Evolutionary conservation across 1,284 basidiomycete species (phyloP).

Genomic region (Cryptococcus jaspeensis): DNA sequence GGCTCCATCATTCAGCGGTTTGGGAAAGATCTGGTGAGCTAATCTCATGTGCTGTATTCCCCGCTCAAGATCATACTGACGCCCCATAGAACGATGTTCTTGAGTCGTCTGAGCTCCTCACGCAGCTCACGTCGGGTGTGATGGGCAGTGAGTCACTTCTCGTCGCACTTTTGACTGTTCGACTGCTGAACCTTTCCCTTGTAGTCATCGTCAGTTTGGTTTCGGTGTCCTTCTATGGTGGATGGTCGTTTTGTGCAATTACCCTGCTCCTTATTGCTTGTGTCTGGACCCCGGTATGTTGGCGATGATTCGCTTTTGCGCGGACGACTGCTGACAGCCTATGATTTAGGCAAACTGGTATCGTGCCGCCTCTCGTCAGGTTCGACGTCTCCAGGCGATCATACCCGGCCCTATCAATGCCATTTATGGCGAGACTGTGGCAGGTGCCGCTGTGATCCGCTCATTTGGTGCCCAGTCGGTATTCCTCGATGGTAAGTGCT

Average conservation of each 20-base stretch:
- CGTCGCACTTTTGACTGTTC: neutral
- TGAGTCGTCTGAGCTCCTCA: slow-evolving; percentile 20
- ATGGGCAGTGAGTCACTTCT: slow-evolving; percentile 14
- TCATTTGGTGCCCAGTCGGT: slow-evolving; percentile 33
- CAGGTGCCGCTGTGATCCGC: slow-evolving; percentile 36
- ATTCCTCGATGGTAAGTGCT: slow-evolving; percentile 24
- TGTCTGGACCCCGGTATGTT: slow-evolving; percentile 19
- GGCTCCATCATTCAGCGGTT: slow-evolving; percentile 41
- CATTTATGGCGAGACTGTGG: slow-evolving; percentile 36
- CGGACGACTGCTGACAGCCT: too few species aligned
- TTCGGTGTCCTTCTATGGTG: slow-evolving; percentile 25
- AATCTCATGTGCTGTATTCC: neutral
- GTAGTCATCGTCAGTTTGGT: slow-evolving; percentile 24
- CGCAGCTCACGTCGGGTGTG: slow-evolving; percentile 6
- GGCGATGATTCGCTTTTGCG: too few species aligned
- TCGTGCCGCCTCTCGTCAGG: slow-evolving; percentile 23
- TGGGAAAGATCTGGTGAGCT: slow-evolving; percentile 32
- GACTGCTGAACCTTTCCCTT: neutral
- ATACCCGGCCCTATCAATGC: slow-evolving; percentile 37
- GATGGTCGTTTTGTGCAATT: slow-evolving; percentile 22
- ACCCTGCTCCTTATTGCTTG: slow-evolving; percentile 11
- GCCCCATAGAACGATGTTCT: slow-evolving; percentile 16
- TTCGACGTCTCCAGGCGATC: slow-evolving; percentile 23
- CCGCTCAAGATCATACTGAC: neutral
- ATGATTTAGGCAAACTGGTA: slow-evolving; percentile 29